Evolutionary conservation across 2,329 filamentous ascomycete species (phyloP).

Genomic region (Rhynchosporium secalis): DNA sequence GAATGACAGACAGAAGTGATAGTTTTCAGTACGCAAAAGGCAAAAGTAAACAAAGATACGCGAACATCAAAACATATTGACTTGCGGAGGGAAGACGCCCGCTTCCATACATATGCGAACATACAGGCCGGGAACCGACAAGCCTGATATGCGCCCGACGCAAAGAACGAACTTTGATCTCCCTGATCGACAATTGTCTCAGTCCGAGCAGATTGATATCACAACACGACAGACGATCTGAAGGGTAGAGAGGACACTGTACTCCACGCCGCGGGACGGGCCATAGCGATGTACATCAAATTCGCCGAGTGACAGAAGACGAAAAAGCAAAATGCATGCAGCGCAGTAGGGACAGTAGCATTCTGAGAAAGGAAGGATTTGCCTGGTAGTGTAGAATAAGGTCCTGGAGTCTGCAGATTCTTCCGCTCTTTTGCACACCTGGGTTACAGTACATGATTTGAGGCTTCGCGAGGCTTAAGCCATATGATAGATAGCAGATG

Average conservation of each 20-base stretch:
- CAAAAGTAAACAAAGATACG: background rate
- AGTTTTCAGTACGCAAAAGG: background rate
- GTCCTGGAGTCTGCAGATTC: background rate
- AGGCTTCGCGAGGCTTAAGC: slow-evolving; percentile 4
- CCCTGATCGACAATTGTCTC: background rate
- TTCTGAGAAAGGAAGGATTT: slow-evolving; percentile 3
- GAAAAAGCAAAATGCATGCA: background rate
- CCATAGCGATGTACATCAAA: background rate
- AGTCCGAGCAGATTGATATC: background rate
- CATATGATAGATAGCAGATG: background rate
- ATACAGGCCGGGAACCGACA: background rate
- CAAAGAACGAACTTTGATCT: background rate
- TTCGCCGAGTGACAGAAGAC: background rate
- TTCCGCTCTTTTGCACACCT: background rate
- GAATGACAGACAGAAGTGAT: background rate
- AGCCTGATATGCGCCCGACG: background rate
- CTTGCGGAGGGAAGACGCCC: background rate
- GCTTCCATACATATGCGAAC: background rate
- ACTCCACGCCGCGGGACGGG: slow-evolving; percentile 1
- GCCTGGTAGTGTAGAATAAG: background rate
- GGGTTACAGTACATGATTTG: background rate
- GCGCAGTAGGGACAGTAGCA: too few species aligned
- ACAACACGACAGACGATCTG: background rate
- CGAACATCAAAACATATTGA: background rate
- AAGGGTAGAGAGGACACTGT: background rate